These are phyloP conservation scores for Coccomyxa subellipsoidea DNA, from an alignment of 163 green algal genomes.

Conservation along the genomic window DNA sequence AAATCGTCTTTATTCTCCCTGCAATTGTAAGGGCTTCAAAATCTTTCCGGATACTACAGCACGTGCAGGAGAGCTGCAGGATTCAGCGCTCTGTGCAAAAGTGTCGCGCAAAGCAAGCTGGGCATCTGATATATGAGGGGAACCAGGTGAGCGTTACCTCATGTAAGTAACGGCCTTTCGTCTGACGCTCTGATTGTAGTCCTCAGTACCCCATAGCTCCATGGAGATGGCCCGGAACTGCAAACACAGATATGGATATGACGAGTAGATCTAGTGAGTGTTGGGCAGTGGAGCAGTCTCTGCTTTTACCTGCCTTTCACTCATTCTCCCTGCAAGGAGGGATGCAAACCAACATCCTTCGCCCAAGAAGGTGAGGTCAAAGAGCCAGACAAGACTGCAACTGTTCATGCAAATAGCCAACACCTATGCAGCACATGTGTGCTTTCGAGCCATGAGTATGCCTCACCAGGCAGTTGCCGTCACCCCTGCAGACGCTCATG, in stretches of 20 bases:
- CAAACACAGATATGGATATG: background rate
- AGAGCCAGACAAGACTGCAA: background rate
- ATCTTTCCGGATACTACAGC: background rate
- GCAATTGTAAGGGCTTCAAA: constrained; percentile 7
- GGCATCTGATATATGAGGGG: background rate
- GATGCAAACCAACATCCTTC: too few relatives aligned
- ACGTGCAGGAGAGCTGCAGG: too few relatives aligned
- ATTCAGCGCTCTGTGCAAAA: too few relatives aligned
- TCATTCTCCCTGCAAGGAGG: too few relatives aligned
- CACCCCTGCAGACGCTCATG: constrained; percentile 45
- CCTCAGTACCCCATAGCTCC: constrained; percentile 56
- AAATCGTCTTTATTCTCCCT: constrained; percentile 37
- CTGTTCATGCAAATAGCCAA: too few relatives aligned
- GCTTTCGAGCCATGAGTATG: too few relatives aligned
- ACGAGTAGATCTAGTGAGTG: too few relatives aligned
- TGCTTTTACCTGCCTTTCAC: too few relatives aligned
- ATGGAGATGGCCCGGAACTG: constrained; percentile 64
- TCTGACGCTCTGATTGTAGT: constrained; percentile 50
- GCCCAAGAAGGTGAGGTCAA: background rate
- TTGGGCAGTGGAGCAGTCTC: too few relatives aligned
- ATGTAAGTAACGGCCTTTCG: constrained; percentile 44
- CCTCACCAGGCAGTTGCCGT: constrained; percentile 69
- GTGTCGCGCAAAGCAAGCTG: background rate
- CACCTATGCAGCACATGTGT: too few relatives aligned
- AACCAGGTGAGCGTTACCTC: constrained; percentile 13